Evolutionary conservation across 805 yeast genomes (phyloP), one percentile per base, ranked within the genome.

Genomic region (Cyberlindnera xylosilytica): DNA sequence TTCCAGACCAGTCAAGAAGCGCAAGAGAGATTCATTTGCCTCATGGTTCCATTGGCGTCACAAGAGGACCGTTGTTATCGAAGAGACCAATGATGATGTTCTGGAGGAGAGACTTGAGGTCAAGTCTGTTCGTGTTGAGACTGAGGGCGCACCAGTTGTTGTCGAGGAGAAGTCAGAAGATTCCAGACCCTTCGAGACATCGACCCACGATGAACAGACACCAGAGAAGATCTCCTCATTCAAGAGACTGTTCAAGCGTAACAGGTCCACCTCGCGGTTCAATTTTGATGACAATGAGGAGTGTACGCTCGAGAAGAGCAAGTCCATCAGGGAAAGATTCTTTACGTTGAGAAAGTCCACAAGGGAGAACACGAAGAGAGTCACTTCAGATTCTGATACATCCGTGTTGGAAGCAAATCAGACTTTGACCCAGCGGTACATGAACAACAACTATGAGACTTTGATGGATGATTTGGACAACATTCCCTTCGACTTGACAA

Each of bases 381-480:
- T 22, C n/a, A 18, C 15, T 24, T 28, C 9, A 5, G 26, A 13
- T 4, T 24, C 15, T 13, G 41, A 22, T n/a, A 18, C 19, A 7
- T 10, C 33, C 4, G 39, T 30, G 1, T 20, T 9, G 6, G 51
- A 47, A 3, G 54, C 38, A 0, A 41, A 44, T 8, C 56, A 55
- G 36, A 57, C 62, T 0, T 47, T 58, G 29, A 58, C 62, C 1
- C 60, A 58, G 33, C 38, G 56, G 20, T 58, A 57, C 20, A 47
- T 54, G 56, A 37, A 34, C 20, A 40, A 38, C 26, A 46, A 49
- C 24, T 56, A 52, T 39, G 54, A 53, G 9, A 46, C 22, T 12
- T 38, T 58, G 32, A 41, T 53, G 34, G 45, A 44, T 4, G 62
- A 58, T 31, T 37, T 58, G 42, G 57, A 58, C n/a, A 42, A 46